Evolutionary conservation across 2,329 filamentous ascomycete species (phyloP).

Genomic region (Sporothrix sp.): DNA sequence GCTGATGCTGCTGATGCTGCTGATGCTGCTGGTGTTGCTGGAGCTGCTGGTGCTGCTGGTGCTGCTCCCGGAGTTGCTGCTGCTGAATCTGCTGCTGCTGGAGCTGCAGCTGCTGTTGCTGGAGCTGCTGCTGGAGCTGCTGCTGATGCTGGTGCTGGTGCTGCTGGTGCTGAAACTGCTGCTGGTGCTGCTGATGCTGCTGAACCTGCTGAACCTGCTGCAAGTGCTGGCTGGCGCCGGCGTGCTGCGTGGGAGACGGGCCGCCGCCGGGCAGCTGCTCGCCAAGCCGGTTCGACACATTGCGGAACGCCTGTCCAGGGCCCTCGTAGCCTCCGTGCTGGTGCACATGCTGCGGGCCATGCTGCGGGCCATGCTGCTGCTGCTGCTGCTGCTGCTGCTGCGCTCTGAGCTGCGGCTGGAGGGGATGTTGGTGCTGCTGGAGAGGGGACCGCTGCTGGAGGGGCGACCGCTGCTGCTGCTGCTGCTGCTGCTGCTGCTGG

Average conservation of each 20-base stretch:
- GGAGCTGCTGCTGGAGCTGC: conserved; percentile 9
- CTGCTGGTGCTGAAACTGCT: conserved; percentile 20
- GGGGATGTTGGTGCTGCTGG: conserved; percentile 20
- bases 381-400: conserved; percentile 6
- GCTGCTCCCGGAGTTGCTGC: conserved; percentile 5
- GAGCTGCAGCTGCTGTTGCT: conserved; percentile 6
- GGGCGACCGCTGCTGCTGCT: conserved; percentile 15
- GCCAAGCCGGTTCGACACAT: conserved; percentile 7
- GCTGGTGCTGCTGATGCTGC: background rate
- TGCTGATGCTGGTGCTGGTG: conserved; percentile 6
- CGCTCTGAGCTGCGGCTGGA: conserved; percentile 10
- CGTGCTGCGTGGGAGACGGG: conserved; percentile 19
- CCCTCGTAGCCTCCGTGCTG: conserved; percentile 9
- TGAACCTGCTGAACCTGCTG: conserved; percentile 11
- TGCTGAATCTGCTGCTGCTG: background rate
- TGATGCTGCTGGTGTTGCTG: conserved; percentile 4
- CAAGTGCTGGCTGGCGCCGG: conserved; percentile 18
- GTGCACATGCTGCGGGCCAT: conserved; percentile 14
- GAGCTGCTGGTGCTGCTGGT: conserved; percentile 13
- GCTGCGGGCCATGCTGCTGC: conserved; percentile 12
- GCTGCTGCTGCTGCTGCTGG: conserved; percentile 7
- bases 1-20: conserved; percentile 13
- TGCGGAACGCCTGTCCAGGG: conserved; percentile 7
- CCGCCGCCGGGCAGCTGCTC: conserved; percentile 9
- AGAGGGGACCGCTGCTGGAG: conserved; percentile 23